Evolutionary conservation across 169 alveolate species (phyloP).

Genomic region (Plasmodium blacklocki): DNA sequence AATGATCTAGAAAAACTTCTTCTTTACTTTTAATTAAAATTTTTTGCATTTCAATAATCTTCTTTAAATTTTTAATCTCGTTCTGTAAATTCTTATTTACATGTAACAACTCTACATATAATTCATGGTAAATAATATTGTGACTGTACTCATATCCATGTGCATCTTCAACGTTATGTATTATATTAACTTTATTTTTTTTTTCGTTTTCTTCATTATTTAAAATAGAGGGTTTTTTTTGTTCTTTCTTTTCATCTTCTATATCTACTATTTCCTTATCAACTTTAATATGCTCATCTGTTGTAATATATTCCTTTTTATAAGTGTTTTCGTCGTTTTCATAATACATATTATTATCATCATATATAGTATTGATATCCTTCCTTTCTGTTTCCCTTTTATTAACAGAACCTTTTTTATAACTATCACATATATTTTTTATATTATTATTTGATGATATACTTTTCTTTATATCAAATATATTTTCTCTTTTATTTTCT

Average conservation of each 20-base stretch:
- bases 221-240: not conserved
- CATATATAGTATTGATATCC: not conserved
- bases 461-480: not conserved
- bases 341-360: not conserved
- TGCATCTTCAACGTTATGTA: not conserved
- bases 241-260: no score
- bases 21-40: conserved; percentile 47
- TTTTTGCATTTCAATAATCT: conserved; percentile 67
- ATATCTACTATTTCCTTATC: no score
- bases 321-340: no score
- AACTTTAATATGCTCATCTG: not conserved
- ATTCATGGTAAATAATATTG: conserved; percentile 66
- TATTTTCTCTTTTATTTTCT: not conserved
- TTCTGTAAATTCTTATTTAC: conserved; percentile 54
- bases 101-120: conserved; percentile 55
- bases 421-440: not conserved
- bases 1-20: conserved; percentile 12
- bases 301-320: not conserved
- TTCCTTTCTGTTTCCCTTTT: not conserved
- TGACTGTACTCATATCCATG: conserved; percentile 49
- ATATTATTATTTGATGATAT: not conserved
- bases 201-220: not conserved
- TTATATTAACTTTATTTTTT: no score
- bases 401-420: not conserved
- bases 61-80: conserved; percentile 47